Base-by-base conservation (phyloP, 371 early-diverging fungal genomes). In the Capniomyces stellatus region DNA sequence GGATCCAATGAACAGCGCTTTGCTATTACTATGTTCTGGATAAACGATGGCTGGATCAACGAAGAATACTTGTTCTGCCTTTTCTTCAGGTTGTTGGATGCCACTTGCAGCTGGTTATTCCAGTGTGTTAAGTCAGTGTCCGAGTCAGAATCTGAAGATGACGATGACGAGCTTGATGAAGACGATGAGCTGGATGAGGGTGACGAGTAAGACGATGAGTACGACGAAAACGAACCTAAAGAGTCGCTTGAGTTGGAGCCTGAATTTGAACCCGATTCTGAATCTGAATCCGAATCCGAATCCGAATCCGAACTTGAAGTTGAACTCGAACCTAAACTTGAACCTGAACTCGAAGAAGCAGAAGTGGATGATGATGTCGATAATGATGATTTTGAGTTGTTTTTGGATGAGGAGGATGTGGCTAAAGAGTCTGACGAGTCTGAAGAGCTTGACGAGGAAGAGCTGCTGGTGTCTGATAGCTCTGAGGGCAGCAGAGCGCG, bases 1-100 rank as follows among this genome's bases (percentile, higher is more conserved):
- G 64, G 61, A 31, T 64, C 64, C 44, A 84, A 71, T n/a, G 60
- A 52, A 1, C 66, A 71, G 29, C 79, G 78, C 59, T 74, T 76
- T 23, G 81, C 71, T 50, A 77, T 69, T 4, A 70, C 69, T 30
- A 83, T 44, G 10, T 47, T 58, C 43, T 63, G 61, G 43, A 56
- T 51, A 43, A 54, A 59, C 27, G 54, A 54, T 18, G 61, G 60
- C 13, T 44, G 22, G 53, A 59, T 28, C 1, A 27, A 46, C 13
- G 19, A 24, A 8, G 53, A 53, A 13, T 46, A 19, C n/a, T n/a
- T n/a, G n/a, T n/a, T n/a, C n/a, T n/a, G n/a, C n/a, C n/a, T n/a
- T n/a, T n/a, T n/a, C n/a, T n/a, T n/a, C n/a, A n/a, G n/a, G n/a
- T n/a, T n/a, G n/a, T n/a, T n/a, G n/a, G n/a, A n/a, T n/a, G n/a